phyloP scores from a whole-genome alignment of 169 alveolate genomes.

The Eimeria sp. region DNA sequence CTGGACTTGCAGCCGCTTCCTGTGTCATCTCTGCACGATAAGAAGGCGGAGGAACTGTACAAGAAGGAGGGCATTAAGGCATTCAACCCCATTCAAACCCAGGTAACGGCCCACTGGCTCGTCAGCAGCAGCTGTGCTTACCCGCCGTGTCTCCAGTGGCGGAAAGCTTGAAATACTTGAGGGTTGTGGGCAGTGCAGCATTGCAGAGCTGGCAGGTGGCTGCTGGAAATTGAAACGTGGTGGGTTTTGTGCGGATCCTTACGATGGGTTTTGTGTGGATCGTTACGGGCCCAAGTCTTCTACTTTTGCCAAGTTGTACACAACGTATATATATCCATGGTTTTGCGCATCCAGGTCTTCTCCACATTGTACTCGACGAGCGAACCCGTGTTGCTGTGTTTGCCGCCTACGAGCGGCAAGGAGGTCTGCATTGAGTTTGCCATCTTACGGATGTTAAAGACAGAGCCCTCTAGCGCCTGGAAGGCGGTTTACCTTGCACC shows the following conservation, averaged over 20 bases:
- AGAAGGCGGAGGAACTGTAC: conserved; percentile 90
- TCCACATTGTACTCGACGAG: conserved; percentile 89
- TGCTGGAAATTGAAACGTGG: neutral
- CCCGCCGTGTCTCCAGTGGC: neutral
- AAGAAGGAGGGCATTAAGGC: conserved; percentile 74
- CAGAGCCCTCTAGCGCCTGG: conserved; percentile 81
- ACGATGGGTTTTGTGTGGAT: neutral
- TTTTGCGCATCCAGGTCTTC: conserved; percentile 59
- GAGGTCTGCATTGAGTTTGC: conserved; percentile 95
- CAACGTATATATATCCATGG: too few relatives aligned
- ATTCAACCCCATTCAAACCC: conserved; percentile 89
- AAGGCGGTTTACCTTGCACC: conserved; percentile 89
- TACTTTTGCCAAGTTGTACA: neutral
- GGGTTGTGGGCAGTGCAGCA: neutral
- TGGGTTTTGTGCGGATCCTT: neutral
- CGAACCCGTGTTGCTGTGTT: conserved; percentile 95
- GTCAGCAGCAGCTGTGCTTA: neutral
- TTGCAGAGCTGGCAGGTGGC: neutral
- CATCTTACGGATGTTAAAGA: conserved; percentile 91
- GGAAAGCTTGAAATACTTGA: neutral
- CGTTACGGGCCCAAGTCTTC: neutral
- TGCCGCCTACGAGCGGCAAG: conserved; percentile 96
- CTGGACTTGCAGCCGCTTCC: conserved; percentile 98
- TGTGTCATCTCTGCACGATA: conserved; percentile 92
- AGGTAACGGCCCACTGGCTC: conserved; percentile 81